These are phyloP conservation scores for Cocos nucifera DNA, from an alignment of 176 grass and related monocot species.

Conservation along the genomic window DNA sequence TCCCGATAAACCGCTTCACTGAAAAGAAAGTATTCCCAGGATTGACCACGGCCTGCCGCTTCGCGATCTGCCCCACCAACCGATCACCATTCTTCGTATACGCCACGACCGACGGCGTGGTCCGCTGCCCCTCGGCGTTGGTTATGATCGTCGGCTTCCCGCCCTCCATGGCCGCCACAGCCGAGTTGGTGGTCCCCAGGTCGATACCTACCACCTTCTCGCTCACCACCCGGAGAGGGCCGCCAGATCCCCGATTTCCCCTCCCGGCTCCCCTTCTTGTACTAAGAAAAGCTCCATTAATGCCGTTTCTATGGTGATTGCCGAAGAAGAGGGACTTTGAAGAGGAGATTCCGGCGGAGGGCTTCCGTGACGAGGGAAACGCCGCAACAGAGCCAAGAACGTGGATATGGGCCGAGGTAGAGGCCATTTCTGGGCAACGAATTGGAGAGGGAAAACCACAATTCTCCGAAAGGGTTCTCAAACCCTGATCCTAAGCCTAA, in stretches of 20 bases:
- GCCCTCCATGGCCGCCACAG: slow-evolving; percentile 98
- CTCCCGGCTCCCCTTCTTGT: too few relatives aligned
- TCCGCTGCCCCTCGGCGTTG: slow-evolving; percentile 86
- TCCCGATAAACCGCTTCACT: slow-evolving; percentile 65
- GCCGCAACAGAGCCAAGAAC: slow-evolving; percentile 27
- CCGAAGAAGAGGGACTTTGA: slow-evolving; percentile 53
- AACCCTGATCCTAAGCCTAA: too few relatives aligned
- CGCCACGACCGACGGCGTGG: slow-evolving; percentile 88
- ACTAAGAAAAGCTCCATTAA: background rate
- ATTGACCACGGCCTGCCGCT: slow-evolving; percentile 75
- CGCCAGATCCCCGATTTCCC: slow-evolving; percentile 19
- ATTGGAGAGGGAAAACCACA: background rate
- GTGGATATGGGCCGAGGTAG: slow-evolving; percentile 25
- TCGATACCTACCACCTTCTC: slow-evolving; percentile 99
- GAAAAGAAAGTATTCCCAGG: slow-evolving; percentile 80
- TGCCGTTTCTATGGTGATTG: slow-evolving; percentile 11
- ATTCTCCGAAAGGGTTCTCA: background rate
- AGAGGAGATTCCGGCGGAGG: slow-evolving; percentile 2
- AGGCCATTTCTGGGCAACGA: slow-evolving; percentile 4
- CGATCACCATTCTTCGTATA: slow-evolving; percentile 59
- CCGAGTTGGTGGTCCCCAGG: slow-evolving; percentile 91
- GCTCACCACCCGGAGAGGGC: slow-evolving; percentile 53
- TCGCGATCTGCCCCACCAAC: slow-evolving; percentile 72
- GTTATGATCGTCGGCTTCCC: slow-evolving; percentile 94
- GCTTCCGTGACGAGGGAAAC: slow-evolving; percentile 39